A percentile compares a stretch with the other conserved stretches of the same genome.
Conservation (phyloP, 495 filamentous ascomycete genomes). For the Trichocladium uniseriatum region DNA sequence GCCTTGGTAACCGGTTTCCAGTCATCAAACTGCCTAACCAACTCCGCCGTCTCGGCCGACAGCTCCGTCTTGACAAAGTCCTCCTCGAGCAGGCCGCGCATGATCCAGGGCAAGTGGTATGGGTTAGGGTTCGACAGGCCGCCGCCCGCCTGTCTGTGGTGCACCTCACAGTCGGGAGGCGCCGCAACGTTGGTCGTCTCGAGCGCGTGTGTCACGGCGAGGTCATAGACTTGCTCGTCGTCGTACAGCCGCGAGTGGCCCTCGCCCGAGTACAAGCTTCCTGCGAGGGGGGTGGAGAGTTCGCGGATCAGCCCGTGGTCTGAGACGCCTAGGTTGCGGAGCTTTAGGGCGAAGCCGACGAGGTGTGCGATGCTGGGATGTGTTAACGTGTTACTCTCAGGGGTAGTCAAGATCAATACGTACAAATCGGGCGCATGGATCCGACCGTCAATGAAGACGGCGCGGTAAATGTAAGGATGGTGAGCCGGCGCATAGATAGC, state of each 20-base stretch:
- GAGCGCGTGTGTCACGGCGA: slow-evolving; percentile 76
- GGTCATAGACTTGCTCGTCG: slow-evolving; percentile 76
- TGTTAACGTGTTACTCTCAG: slow-evolving; percentile 10
- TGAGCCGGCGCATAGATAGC: slow-evolving; percentile 71
- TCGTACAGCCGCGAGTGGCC: slow-evolving; percentile 92
- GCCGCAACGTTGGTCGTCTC: slow-evolving; percentile 59
- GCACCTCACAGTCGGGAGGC: slow-evolving; percentile 40
- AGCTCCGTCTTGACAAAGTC: slow-evolving; percentile 78
- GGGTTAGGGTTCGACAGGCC: slow-evolving; percentile 53
- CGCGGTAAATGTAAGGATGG: slow-evolving; percentile 87
- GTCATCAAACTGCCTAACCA: slow-evolving; percentile 81
- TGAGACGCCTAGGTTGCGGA: slow-evolving; percentile 82
- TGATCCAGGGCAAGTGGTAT: slow-evolving; percentile 86
- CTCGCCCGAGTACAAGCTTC: slow-evolving; percentile 83
- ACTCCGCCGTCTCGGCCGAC: slow-evolving; percentile 61
- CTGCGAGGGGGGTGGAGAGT: slow-evolving; percentile 77
- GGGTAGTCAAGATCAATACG: slow-evolving; percentile 16
- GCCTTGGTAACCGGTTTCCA: slow-evolving; percentile 88
- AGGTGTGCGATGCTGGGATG: slow-evolving; percentile 63
- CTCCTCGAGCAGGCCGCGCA: slow-evolving; percentile 87
- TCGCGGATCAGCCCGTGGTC: slow-evolving; percentile 93
- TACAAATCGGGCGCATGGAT: slow-evolving; percentile 89
- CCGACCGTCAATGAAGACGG: slow-evolving; percentile 89
- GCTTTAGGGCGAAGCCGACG: slow-evolving; percentile 84
- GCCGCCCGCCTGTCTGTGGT: slow-evolving; percentile 12